Percentiles rank a stretch among this genome's conserved stretches.
Conservation (phyloP, 352 stramenopile species). For the Phytophthora lateralis region DNA sequence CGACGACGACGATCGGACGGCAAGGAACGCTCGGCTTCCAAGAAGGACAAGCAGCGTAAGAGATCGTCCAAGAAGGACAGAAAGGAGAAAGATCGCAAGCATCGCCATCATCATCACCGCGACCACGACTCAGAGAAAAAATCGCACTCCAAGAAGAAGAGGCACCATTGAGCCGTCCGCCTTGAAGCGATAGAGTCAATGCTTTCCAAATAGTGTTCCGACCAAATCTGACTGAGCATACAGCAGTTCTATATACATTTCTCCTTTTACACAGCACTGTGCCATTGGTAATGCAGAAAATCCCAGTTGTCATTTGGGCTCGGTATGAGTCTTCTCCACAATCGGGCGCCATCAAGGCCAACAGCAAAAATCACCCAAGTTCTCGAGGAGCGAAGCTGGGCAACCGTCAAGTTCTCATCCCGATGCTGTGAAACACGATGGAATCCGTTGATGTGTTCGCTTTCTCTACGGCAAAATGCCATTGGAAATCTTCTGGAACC, state of each 20-base stretch:
- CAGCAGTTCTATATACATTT: conserved; percentile 2
- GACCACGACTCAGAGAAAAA: conserved; percentile 34
- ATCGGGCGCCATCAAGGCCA: neutral
- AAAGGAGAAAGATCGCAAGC: conserved; percentile 54
- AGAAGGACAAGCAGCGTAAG: conserved; percentile 42
- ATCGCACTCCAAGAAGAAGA: conserved; percentile 36
- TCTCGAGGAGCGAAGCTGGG: too few species aligned
- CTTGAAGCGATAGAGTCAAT: neutral
- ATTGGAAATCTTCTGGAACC: conserved; percentile 88
- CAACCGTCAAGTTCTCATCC: too few species aligned
- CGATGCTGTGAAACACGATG: neutral
- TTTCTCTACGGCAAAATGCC: conserved; percentile 61
- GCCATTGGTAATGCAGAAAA: too few species aligned
- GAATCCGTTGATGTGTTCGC: neutral
- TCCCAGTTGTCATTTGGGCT: neutral
- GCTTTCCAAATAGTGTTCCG: conserved; percentile 2
- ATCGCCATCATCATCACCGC: conserved; percentile 36
- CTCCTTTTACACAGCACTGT: neutral
- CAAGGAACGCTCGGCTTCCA: conserved; percentile 28
- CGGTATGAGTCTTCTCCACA: too few species aligned
- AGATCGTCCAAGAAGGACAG: conserved; percentile 44
- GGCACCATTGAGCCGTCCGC: conserved; percentile 19
- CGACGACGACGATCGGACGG: conserved; percentile 22
- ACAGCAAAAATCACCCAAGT: too few species aligned
- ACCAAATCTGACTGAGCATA: conserved; percentile 8